phyloP scores from a whole-genome alignment of 257 asterid genomes.

The Solanum raphanifolium region DNA sequence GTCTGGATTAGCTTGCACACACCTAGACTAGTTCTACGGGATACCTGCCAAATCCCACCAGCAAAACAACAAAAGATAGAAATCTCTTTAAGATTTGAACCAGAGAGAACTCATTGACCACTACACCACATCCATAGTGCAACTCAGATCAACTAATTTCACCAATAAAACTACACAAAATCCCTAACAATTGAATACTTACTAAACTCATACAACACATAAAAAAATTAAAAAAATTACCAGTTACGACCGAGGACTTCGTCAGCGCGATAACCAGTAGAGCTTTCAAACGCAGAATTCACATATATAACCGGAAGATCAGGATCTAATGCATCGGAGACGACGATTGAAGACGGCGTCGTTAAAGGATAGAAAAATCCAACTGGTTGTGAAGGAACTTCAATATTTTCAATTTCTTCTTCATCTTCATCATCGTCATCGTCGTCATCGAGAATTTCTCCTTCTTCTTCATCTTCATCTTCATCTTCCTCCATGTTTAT shows the following conservation, averaged over 20 bases:
- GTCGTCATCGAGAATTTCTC: neutral
- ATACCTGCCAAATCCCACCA: neutral
- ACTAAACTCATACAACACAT: neutral
- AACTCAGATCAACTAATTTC: neutral
- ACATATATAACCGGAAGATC: constrained; percentile 78
- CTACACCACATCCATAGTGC: neutral
- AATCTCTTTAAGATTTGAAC: neutral
- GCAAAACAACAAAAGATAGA: neutral
- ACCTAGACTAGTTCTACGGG: neutral
- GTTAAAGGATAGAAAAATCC: constrained; percentile 38
- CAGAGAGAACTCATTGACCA: neutral
- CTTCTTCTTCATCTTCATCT: neutral
- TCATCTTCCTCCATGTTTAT: constrained; percentile 7
- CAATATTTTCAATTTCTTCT: neutral
- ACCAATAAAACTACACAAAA: too few relatives aligned
- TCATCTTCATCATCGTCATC: neutral
- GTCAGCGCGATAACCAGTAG: constrained; percentile 85
- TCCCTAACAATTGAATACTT: neutral
- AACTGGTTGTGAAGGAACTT: constrained; percentile 13
- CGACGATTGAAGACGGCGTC: constrained; percentile 65
- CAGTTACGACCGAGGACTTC: constrained; percentile 90
- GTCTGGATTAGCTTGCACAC: neutral
- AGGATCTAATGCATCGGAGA: constrained; percentile 68
- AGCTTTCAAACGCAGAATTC: constrained; percentile 56
- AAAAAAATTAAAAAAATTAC: constrained; percentile 11